Percentiles rank a stretch among this genome's conserved stretches.
Evolutionary conservation across 148 eudicot genomes (phyloP).

Genomic region (Arctostaphylos glauca): DNA sequence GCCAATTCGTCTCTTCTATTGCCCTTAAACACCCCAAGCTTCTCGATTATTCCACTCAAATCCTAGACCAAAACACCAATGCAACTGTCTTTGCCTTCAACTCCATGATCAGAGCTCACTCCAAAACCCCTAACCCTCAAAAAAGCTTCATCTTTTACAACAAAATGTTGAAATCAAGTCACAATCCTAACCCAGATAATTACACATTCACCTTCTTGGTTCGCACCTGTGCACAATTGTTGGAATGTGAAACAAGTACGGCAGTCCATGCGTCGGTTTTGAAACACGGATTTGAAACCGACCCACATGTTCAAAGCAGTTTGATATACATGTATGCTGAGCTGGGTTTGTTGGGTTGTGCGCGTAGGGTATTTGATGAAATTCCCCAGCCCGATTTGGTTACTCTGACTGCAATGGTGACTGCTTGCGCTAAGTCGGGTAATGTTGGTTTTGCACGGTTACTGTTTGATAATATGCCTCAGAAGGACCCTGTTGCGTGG

Average conservation of each 20-base stretch:
- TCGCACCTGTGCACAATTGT: conserved; percentile 18
- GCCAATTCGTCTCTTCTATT: conserved; percentile 30
- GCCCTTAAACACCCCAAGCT: conserved; percentile 30
- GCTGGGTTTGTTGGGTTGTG: conserved; percentile 2
- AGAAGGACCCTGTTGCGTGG: conserved; percentile 9
- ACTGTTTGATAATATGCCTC: conserved; percentile 14
- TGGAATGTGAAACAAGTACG: conserved; percentile 5
- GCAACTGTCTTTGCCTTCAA: conserved; percentile 23
- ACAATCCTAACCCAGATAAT: conserved; percentile 19
- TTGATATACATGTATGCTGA: conserved; percentile 18
- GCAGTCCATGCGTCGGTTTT: conserved; percentile 9
- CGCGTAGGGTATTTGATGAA: conserved; percentile 2
- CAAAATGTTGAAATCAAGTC: conserved; percentile 5
- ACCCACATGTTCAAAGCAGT: conserved; percentile 27
- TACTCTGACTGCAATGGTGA: conserved; percentile 13
- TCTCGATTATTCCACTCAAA: conserved; percentile 23
- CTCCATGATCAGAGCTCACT: conserved; percentile 29
- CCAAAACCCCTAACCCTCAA: conserved; percentile 17
- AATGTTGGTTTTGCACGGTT: conserved; percentile 1
- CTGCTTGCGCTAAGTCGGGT: conserved; percentile 9
- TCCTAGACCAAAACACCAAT: conserved; percentile 15
- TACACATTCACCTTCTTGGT: conserved; percentile 33
- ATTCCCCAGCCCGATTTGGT: conserved; percentile 16
- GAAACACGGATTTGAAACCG: conserved; percentile 23
- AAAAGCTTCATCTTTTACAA: conserved; percentile 20